Base-by-base conservation (phyloP, 2,329 filamentous ascomycete genomes). In the Rasamsonia emersonii region DNA sequence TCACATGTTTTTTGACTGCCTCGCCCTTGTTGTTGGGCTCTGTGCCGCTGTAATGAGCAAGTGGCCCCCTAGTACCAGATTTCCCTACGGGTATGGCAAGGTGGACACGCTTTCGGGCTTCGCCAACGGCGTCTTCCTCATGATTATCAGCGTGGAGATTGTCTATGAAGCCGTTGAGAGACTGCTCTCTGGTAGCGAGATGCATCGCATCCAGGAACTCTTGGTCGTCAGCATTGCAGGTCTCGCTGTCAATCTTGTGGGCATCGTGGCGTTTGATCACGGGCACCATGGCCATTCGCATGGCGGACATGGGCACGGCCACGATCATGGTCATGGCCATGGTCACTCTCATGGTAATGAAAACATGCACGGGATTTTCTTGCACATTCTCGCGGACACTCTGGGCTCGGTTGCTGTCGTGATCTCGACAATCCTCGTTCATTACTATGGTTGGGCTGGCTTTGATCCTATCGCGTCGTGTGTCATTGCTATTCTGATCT, bases 1-100 rank as follows among this genome's bases (percentile, higher is more conserved):
- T 41, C 91, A 98, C 62, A 98, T 98, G 91, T 89, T 98, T 51
- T 96, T 98, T 49, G 91, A 98, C 60, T 98, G 91, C 46, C 78
- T 95, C 20, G 91, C 89, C 13, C 71, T 98, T 17, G 76, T 84
- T 2, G 86, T 98, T 20, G 91, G 91, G 8, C 68, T 98, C 7
- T 81, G 89, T 46, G 91, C 91, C 17, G 82, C 89, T 2, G 86
- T 98, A 4, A 85, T 94, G 68, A 91, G 85, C 61, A 96, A 96
- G 60, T 95, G 91, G 88, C 86, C 88, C 1, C 82, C 86, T 1
- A 94, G 82, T 53, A 71, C 82, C 37, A 72, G 79, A 13, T 96
- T 94, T 47, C 91, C 91, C 0, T 96, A 95, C 51, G 91, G 91
- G 0, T 91, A 94, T 55, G 88, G 89, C 37, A 98, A 96, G 60